Evolutionary conservation across 176 grass and related monocot species (phyloP).

Genomic region (Aegilops speltoides): DNA sequence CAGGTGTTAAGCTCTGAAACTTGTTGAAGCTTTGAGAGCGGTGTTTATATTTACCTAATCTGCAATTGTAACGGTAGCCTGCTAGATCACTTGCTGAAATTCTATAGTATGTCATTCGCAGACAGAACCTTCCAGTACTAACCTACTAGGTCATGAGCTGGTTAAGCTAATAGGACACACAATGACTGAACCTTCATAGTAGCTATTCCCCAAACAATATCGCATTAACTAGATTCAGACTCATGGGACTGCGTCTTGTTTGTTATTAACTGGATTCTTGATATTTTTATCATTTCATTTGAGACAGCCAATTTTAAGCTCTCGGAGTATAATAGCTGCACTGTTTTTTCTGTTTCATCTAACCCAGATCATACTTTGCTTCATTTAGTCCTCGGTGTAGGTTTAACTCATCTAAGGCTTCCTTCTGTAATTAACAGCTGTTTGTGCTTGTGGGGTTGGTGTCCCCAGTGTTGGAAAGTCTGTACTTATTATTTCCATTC

Average conservation of each 20-base stretch:
- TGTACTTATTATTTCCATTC: slow-evolving; percentile 83
- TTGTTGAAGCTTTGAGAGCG: neutral
- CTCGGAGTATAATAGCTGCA: neutral
- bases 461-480: slow-evolving; percentile 95
- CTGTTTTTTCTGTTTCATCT: neutral
- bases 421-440: slow-evolving; percentile 44
- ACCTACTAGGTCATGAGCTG: neutral
- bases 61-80: neutral
- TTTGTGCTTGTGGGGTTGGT: slow-evolving; percentile 72
- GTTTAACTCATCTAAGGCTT: neutral
- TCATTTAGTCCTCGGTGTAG: slow-evolving; percentile 1
- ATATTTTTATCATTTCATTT: neutral
- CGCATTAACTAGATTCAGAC: neutral
- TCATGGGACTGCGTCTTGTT: neutral
- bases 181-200: neutral
- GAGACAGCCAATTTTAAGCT: neutral
- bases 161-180: neutral
- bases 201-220: neutral
- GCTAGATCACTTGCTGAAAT: neutral
- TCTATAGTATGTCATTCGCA: neutral
- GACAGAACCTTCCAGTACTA: neutral
- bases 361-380: neutral
- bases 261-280: neutral
- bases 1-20: neutral
- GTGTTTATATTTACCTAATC: neutral